A percentile compares a stretch with the other conserved stretches of the same genome.
Evolutionary conservation across 2,329 filamentous ascomycete genomes (phyloP).

Genomic region (Orbilia ellipsospora): DNA sequence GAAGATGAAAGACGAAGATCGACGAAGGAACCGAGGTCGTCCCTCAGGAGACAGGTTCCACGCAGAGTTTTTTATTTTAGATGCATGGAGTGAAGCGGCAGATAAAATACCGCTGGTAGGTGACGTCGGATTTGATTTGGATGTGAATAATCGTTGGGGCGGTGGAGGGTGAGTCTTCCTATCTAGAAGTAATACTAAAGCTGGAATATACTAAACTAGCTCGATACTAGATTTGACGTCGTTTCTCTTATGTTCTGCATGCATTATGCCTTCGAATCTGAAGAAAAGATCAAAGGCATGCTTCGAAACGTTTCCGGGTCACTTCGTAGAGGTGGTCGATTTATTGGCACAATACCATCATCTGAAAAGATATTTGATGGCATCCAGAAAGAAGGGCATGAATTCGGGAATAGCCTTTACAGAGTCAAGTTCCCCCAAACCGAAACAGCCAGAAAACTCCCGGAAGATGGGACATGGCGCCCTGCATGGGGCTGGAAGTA

Average conservation of each 20-base stretch:
- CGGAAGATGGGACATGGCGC: conserved; percentile 87
- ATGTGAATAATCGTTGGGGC: conserved; percentile 66
- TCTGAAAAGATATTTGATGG: conserved; percentile 86
- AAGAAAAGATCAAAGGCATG: conserved; percentile 90
- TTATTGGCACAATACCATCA: conserved; percentile 96
- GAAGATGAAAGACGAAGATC: conserved; percentile 71
- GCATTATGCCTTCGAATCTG: conserved; percentile 97
- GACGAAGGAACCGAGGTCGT: conserved; percentile 68
- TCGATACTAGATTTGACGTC: conserved; percentile 78
- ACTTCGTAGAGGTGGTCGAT: conserved; percentile 91
- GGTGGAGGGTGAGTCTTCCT: conserved; percentile 55
- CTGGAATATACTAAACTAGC: conserved; percentile 16
- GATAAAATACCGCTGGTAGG: conserved; percentile 82
- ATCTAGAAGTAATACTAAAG: background rate
- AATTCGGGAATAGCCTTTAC: conserved; percentile 96
- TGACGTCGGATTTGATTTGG: conserved; percentile 86
- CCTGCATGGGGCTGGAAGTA: conserved; percentile 98
- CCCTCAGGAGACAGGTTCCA: conserved; percentile 73
- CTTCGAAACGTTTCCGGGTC: conserved; percentile 89
- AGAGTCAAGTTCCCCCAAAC: conserved; percentile 81
- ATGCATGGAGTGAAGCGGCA: conserved; percentile 88
- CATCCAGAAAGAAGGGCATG: conserved; percentile 72
- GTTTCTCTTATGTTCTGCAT: conserved; percentile 99
- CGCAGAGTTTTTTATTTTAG: conserved; percentile 87
- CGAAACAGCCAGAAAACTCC: conserved; percentile 69